Base-by-base conservation (phyloP, 1,284 basidiomycete species). In the Apiotrichum porosum region DNA sequence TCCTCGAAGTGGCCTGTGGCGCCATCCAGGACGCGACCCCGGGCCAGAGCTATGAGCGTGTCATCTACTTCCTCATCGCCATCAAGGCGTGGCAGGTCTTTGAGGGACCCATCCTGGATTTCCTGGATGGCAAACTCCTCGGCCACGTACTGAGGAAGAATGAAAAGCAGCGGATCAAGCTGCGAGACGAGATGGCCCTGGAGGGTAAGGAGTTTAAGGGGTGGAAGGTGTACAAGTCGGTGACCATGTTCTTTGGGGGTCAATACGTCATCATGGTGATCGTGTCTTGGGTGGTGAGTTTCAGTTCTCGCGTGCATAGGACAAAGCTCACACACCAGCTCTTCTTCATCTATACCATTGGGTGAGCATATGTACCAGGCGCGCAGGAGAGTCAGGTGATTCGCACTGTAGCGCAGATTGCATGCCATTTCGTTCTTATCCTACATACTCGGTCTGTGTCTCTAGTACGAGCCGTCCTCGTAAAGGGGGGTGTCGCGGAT, bases 21-120 rank as follows among this genome's bases (percentile, higher is more conserved):
- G 57, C 65, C 5, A 65, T 71, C 28, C 71, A 73, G 44, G 71
- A 73, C 51, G 47, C 44, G 1, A 63, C 65, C 0, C 62, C 62
- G 0, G 47, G 42, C 24, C 51, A 54, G 9, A 57, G 63, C 42
- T 73, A 73, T 51, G 50, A 59, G 36, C 57, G 60, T 19, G 69
- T 71, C 26, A 67, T 73, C 39, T 59, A 62, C 42, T 55, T 74
- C 35, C 58, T 73, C 23, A 69, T 74, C 42, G 72, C 63, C 6
- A 56, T 71, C 54, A 73, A 73, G 47, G 55, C 54, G 3, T 51
- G 71, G 44, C 66, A 73, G 30, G 52, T 71, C 32, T 15, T 68
- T 28, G 61, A 61, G 23, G 66, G 70, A 12, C 48, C 63, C 2
- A 30, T 58, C 13, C 67, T 68, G 47, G 49, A 61, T 35, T 30